Base-by-base conservation (phyloP, 805 yeast species). In the Yarrowia yakushimensis region DNA sequence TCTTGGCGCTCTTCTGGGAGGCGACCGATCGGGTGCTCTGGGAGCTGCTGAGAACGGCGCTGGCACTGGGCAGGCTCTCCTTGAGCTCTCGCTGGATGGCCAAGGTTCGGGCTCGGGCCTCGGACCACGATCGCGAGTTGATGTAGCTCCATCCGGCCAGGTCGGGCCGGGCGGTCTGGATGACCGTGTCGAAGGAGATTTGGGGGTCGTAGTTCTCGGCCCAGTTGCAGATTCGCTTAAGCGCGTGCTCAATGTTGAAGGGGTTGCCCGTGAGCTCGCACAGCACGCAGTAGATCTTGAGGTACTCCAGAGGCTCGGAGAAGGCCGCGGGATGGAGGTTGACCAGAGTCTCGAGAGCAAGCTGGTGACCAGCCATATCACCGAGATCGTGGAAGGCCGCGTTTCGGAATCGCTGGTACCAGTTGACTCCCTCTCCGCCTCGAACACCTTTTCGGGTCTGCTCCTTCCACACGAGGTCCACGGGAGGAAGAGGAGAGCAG, bases 141-240 rank as follows among this genome's bases (percentile, higher is more conserved):
- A 52, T 52, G 43, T 52, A 52, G 13, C 43, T 36, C 59, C 59
- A 52, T 6, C 59, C 59, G 33, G 59, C 33, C 11, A 52, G 43
- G 33, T 52, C 59, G 17, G 59, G 59, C 17, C 59, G 42, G 4
- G 59, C 43, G 12, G 59, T 25, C 42, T 31, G 36, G 25, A 52
- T 34, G 25, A 52, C 59, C 13, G 59, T 52, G 33, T 52, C 59
- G 43, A 52, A 52, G 15, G 59, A 52, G 8, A 52, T 36, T 25
- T 52, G 59, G 25, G 59, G 59, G 34, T 52, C 59, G 59, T 52
- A 52, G 43, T 52, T 52, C 22, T 52, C 59, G 23, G 59, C 43
- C 59, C 59, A 52, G 59, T 52, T 52, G 59, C 59, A 52, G 59
- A 52, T 52, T 33, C 59, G 43, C 33, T 52, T 52, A 33, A 52